Evolutionary conservation across 768 basidiomycete species (phyloP).

Genomic region (Clavulina sp.): DNA sequence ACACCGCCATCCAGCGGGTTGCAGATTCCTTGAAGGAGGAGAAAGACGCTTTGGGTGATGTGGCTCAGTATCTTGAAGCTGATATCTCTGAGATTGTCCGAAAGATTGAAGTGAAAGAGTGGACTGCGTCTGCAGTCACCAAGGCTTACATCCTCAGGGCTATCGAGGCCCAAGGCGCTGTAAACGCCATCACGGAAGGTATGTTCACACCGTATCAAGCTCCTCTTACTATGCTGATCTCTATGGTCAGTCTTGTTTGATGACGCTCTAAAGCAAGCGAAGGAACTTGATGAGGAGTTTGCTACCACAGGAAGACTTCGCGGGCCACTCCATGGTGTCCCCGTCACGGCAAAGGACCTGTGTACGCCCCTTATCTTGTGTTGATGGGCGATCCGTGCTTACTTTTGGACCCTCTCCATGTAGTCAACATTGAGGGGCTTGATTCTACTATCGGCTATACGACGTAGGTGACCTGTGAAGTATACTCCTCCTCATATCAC

Average conservation of each 20-base stretch:
- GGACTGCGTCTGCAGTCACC: slow-evolving; percentile 24
- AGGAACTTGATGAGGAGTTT: slow-evolving; percentile 50
- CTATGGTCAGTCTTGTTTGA: slow-evolving; percentile 47
- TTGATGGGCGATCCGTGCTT: slow-evolving; percentile 2
- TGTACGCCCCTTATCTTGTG: slow-evolving; percentile 27
- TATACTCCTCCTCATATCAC: not conserved
- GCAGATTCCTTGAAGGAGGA: no score
- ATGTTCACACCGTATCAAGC: not conserved
- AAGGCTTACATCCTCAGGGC: slow-evolving; percentile 31
- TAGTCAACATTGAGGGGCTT: slow-evolving; percentile 44
- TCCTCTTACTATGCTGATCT: slow-evolving; percentile 1
- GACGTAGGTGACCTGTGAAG: slow-evolving; percentile 19
- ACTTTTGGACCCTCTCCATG: slow-evolving; percentile 4
- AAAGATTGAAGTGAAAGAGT: no score
- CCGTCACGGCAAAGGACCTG: slow-evolving; percentile 62
- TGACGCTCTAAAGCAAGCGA: slow-evolving; percentile 44
- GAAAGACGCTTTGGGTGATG: no score
- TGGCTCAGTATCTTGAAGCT: no score
- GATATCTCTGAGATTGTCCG: no score
- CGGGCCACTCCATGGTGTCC: slow-evolving; percentile 67
- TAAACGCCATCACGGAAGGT: slow-evolving; percentile 74
- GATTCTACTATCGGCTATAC: slow-evolving; percentile 61
- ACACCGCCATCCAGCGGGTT: no score
- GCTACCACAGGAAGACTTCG: slow-evolving; percentile 33
- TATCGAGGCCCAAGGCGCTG: slow-evolving; percentile 38